Evolutionary conservation across 2,329 filamentous ascomycete species (phyloP).

Genomic region (Drechslera avenae): DNA sequence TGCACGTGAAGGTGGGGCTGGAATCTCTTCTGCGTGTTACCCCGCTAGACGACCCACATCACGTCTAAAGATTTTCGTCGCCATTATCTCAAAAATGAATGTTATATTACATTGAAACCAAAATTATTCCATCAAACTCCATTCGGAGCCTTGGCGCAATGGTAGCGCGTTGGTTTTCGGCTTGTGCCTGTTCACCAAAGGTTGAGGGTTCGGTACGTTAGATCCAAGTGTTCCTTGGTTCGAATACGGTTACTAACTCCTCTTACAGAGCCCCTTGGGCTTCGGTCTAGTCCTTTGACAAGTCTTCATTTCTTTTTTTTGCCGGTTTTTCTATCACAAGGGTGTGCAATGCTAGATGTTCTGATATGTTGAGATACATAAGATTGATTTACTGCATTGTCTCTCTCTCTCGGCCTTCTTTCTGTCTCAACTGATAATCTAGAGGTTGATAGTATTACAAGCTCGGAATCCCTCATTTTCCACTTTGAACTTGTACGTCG

Average conservation of each 20-base stretch:
- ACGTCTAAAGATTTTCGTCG: no score
- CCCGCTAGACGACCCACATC: neutral
- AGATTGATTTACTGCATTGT: no score
- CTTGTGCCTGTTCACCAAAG: slow-evolving; percentile 28
- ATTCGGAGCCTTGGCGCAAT: slow-evolving; percentile 33
- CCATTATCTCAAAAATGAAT: no score
- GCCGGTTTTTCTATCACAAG: no score
- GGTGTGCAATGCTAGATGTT: no score
- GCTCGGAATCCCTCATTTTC: neutral
- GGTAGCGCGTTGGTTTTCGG: slow-evolving; percentile 40
- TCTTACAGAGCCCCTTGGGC: slow-evolving; percentile 29
- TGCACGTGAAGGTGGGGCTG: no score
- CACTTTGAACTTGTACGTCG: neutral
- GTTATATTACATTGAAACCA: rapidly evolving
- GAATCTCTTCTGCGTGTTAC: no score
- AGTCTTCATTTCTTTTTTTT: slow-evolving; percentile 6
- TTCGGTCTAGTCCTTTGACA: slow-evolving; percentile 17
- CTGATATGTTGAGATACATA: no score
- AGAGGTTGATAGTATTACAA: neutral
- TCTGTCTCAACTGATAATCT: no score
- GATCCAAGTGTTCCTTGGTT: no score
- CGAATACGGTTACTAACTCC: neutral
- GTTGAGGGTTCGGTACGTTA: slow-evolving; percentile 33
- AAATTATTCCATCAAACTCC: slow-evolving; percentile 3
- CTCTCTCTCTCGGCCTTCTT: neutral